Base-by-base conservation (phyloP, 2,329 filamentous ascomycete species). In the Claviceps sp. region DNA sequence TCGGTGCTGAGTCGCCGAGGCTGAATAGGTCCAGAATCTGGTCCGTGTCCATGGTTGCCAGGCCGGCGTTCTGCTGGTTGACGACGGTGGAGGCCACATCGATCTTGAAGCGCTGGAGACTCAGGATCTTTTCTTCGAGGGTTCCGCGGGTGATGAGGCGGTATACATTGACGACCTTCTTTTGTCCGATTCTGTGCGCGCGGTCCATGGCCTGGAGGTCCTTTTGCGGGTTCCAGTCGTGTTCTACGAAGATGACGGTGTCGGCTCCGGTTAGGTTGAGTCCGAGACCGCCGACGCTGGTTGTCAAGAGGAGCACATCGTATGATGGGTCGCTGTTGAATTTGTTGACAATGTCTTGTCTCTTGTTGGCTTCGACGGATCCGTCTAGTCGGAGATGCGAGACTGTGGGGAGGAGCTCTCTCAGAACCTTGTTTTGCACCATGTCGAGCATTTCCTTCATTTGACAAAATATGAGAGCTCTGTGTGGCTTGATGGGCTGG, bases 401-500 rank as follows among this genome's bases (percentile, higher is more conserved):
- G 5, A 96, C 90, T 0, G 85, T 86, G 1, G 93, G 93, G n/a
- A 98, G 77, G 69, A 97, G 77, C 62, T 86, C 85, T 66, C 88
- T 88, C 40, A 98, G 72, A 1, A 98, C 93, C 53, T 91, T 90
- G 60, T 86, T 88, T 64, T 97, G 90, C 2, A 98, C 94, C 80
- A 98, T 97, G 67, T 98, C 93, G 23, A 98, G 77, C 94, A 98
- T 98, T 67, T 98, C 93, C 70, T 98, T 98, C 88, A 98, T 96
- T 66, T 98, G 93, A 62, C 93, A 98, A 75, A 98, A 98, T 58
- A 98, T 86, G 29, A 98, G 79, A 0, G 93, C 94, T 45, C 93
- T 87, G 65, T 98, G 93, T 34, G 91, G 93, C 55, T 93, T 95
- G 65, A 98, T 94, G 42, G 90, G 94, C 66, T 88, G 78, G 61